Conservation (phyloP, 2,329 filamentous ascomycete genomes). For the Curvularia eragrostidis region DNA sequence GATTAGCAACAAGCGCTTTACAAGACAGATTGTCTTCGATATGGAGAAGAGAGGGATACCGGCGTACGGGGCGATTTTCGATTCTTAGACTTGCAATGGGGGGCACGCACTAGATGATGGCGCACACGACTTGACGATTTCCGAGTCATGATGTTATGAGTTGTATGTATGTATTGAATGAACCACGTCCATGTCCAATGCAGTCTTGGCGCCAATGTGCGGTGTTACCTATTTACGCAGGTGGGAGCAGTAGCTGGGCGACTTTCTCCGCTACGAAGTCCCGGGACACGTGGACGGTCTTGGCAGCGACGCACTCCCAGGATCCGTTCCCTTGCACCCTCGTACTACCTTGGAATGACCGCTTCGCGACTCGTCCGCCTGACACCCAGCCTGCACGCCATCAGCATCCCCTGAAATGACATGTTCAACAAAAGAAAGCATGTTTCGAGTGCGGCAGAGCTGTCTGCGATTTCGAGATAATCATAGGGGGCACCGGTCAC, state of each 20-base stretch:
- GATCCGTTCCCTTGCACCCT: too few relatives aligned
- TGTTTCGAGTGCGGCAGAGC: not conserved
- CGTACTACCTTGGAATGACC: not conserved
- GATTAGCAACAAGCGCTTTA: slow-evolving; percentile 74
- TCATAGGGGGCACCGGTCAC: not conserved
- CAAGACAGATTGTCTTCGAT: slow-evolving; percentile 70
- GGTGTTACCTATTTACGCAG: not conserved
- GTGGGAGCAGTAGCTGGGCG: not conserved
- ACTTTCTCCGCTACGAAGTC: not conserved
- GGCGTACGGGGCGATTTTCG: slow-evolving; percentile 76
- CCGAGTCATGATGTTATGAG: slow-evolving; percentile 2
- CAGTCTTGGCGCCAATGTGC: not conserved
- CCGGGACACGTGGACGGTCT: slow-evolving; percentile 11
- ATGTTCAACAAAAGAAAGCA: not conserved
- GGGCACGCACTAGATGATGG: not conserved
- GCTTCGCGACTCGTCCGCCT: not conserved
- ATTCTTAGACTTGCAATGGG: slow-evolving; percentile 55
- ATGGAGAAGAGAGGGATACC: slow-evolving; percentile 70
- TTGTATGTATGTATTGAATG: slow-evolving; percentile 3
- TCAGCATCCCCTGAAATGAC: not conserved
- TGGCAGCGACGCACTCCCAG: too few relatives aligned
- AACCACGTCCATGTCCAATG: not conserved
- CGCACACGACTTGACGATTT: not conserved
- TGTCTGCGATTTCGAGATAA: not conserved
- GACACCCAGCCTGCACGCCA: not conserved